phyloP scores from a whole-genome alignment of 768 basidiomycete species.

The Suillus spraguei region DNA sequence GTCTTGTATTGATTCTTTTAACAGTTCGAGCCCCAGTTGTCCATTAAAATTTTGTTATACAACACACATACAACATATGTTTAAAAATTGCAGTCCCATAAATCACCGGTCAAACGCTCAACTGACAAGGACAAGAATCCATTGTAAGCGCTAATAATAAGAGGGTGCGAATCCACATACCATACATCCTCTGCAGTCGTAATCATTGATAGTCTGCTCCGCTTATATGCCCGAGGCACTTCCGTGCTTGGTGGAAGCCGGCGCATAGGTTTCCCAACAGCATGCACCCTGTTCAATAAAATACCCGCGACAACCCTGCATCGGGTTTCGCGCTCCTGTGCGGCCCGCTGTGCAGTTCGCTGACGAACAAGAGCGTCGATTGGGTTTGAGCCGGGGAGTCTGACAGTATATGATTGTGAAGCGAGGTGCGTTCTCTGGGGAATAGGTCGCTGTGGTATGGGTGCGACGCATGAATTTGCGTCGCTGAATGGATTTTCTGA shows the following conservation, averaged over 20 bases:
- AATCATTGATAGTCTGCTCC: slow-evolving; percentile 54
- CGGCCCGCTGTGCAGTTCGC: slow-evolving; percentile 32
- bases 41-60: slow-evolving; percentile 6
- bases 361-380: slow-evolving; percentile 32
- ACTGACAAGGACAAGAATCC: slow-evolving; percentile 9
- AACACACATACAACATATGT: slow-evolving; percentile 1
- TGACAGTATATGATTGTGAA: slow-evolving; percentile 28
- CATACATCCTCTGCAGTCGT: slow-evolving; percentile 46
- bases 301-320: slow-evolving; percentile 61
- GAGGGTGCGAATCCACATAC: slow-evolving; percentile 14
- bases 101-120: background rate
- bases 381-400: slow-evolving; percentile 25
- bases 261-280: slow-evolving; percentile 55
- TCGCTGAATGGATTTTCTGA: slow-evolving; percentile 31
- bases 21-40: background rate
- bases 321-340: slow-evolving; percentile 42
- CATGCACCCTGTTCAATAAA: slow-evolving; percentile 54
- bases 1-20: background rate
- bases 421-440: slow-evolving; percentile 33
- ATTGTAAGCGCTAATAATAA: background rate
- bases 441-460: slow-evolving; percentile 13
- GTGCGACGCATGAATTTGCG: slow-evolving; percentile 19
- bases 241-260: slow-evolving; percentile 34
- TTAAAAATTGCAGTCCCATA: background rate
- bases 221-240: slow-evolving; percentile 46